Base-by-base conservation (phyloP, 2,329 filamentous ascomycete species). In the Coniochaeta pulveracea region DNA sequence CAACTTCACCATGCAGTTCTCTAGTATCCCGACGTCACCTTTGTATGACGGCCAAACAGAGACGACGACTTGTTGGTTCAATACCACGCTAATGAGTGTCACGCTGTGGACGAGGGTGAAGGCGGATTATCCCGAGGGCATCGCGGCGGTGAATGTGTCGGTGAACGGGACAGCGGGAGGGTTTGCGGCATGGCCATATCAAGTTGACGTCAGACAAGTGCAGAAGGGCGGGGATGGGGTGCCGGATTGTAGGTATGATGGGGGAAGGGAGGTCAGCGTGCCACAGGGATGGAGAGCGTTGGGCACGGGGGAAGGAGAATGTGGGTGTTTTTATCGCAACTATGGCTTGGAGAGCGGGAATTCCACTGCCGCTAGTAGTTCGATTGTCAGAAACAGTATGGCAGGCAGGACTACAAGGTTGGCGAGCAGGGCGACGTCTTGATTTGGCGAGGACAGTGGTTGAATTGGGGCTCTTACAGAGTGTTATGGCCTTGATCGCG, bases 51-150 rank as follows among this genome's bases (percentile, higher is more conserved):
- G 46, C 21, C 56, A 30, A 64, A 62, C 39, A 51, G 56, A 10
- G 59, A 60, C 3, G 60, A 28, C 68, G 2, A 63, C 60, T 26
- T 83, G 78, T 54, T 69, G 60, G 38, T 83, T 69, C 54, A 64
- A 66, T 35, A 51, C 58, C 19, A 78, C 74, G 1, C 57, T 53
- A 1, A 61, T 81, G 40, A 55, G 64, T 17, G 76, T 64, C 1
- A 69, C 62, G 4, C 51, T 83, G 2, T 82, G 78, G 57, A 79
- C 73, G n/a, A 50, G 58, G 2, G 47, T 51, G 3, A 47, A 44
- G 2, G 51, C 48, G 3, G 47, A 48, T 17, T 54, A 49, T 26
- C 51, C 55, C 39, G 33, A 46, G 37, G 40, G 26, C 23, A 39
- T 38, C 28, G 35, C 37, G 7, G 38, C 34, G 10, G 41, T 50